Evolutionary conservation across 352 stramenopile genomes (phyloP).

Genomic region (Globisporangium perplexum): DNA sequence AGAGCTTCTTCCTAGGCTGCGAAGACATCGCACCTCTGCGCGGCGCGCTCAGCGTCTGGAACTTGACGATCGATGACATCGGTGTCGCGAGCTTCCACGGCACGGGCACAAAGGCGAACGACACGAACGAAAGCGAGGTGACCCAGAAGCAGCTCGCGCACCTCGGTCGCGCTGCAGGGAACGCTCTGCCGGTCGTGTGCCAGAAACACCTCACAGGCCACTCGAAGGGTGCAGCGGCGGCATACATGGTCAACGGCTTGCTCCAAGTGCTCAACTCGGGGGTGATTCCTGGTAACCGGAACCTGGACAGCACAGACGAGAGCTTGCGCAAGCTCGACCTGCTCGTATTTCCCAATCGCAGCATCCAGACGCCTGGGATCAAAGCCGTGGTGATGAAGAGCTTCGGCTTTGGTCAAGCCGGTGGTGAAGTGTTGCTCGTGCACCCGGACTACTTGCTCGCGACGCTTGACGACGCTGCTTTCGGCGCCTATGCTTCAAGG

Average conservation of each 20-base stretch:
- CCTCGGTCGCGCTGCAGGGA: constrained; percentile 66
- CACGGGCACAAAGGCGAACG: constrained; percentile 81
- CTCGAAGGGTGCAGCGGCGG: constrained; percentile 73
- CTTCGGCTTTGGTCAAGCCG: constrained; percentile 80
- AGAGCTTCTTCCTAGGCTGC: constrained; percentile 55
- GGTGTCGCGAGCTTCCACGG: constrained; percentile 82
- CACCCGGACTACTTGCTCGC: constrained; percentile 74
- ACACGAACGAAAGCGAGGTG: constrained; percentile 87
- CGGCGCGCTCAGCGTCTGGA: constrained; percentile 72
- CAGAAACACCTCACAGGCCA: constrained; percentile 85
- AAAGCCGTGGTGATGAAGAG: constrained; percentile 82
- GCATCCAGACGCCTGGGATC: constrained; percentile 67
- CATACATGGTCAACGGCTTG: constrained; percentile 82
- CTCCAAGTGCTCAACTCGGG: constrained; percentile 75
- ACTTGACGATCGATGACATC: constrained; percentile 74
- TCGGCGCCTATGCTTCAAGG: constrained; percentile 46
- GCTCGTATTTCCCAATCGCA: constrained; percentile 80
- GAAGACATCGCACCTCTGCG: constrained; percentile 70
- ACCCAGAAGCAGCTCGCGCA: constrained; percentile 82
- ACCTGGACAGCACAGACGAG: constrained; percentile 75
- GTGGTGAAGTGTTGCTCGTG: constrained; percentile 68
- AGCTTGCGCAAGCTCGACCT: constrained; percentile 69
- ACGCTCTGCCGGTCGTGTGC: constrained; percentile 69
- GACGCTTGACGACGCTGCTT: constrained; percentile 35
- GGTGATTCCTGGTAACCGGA: constrained; percentile 74